phyloP scores from a whole-genome alignment of 2,329 filamentous ascomycete genomes.

The Diaporthe sp. region DNA sequence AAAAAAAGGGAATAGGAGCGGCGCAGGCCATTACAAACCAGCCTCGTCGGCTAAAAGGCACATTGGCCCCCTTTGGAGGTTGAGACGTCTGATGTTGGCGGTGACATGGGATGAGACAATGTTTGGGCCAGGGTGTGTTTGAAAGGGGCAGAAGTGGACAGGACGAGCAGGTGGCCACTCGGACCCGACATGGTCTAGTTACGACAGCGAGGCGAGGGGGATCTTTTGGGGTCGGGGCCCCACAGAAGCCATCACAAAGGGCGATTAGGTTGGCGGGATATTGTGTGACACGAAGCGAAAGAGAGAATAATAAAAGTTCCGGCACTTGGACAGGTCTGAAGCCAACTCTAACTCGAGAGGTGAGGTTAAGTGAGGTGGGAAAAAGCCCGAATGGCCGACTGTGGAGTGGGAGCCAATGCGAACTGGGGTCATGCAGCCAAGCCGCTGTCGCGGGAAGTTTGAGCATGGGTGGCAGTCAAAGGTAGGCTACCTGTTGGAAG shows the following conservation, averaged over 20 bases:
- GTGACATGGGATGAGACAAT: slow-evolving; percentile 35
- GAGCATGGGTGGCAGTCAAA: background rate
- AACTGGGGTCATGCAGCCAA: background rate
- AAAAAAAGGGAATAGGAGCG: background rate
- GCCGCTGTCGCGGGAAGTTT: slow-evolving; percentile 27
- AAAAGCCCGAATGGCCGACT: slow-evolving; percentile 1
- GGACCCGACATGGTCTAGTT: background rate
- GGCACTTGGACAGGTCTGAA: slow-evolving; percentile 14
- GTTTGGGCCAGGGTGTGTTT: slow-evolving; percentile 33
- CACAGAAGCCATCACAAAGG: background rate
- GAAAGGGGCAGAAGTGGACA: background rate
- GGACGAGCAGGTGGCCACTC: slow-evolving; percentile 1
- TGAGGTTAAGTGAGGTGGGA: background rate
- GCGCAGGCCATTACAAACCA: background rate
- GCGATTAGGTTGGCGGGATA: background rate
- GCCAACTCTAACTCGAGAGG: slow-evolving; percentile 1
- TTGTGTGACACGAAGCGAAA: background rate
- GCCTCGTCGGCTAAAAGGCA: background rate
- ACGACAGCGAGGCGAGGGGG: slow-evolving; percentile 3
- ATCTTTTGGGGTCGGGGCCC: background rate
- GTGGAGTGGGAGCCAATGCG: background rate
- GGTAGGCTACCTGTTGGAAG: background rate
- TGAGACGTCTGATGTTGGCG: slow-evolving; percentile 38
- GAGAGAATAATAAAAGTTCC: background rate
- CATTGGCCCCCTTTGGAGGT: slow-evolving; percentile 3